Evolutionary conservation across 148 eudicot genomes (phyloP).

Genomic region (Diospyros lotus): DNA sequence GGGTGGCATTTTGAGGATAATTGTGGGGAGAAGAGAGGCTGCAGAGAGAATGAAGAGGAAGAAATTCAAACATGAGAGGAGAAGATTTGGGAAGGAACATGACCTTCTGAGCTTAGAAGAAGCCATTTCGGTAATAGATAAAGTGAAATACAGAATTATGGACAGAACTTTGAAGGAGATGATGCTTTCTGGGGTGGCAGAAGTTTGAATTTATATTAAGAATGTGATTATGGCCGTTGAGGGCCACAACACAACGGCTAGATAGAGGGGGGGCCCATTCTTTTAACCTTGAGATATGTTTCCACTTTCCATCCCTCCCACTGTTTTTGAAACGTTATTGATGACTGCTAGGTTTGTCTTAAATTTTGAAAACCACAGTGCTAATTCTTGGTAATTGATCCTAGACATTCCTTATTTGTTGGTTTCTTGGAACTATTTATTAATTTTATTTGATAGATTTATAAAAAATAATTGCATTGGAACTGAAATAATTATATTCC

Average conservation of each 20-base stretch:
- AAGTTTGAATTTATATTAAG: slow-evolving; percentile 17
- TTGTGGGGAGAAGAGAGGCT: slow-evolving; percentile 50
- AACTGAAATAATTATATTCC: too few species aligned
- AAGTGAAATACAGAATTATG: slow-evolving; percentile 6
- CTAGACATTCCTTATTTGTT: too few species aligned
- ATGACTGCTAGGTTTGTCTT: too few species aligned
- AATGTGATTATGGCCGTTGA: slow-evolving; percentile 12
- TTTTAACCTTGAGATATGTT: not conserved
- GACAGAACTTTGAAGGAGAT: not conserved
- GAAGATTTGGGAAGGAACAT: slow-evolving; percentile 48
- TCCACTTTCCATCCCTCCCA: not conserved
- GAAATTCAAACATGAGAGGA: slow-evolving; percentile 51
- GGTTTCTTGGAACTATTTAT: too few species aligned
- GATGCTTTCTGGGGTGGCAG: slow-evolving; percentile 3
- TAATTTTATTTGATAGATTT: too few species aligned
- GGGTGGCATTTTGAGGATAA: slow-evolving; percentile 57
- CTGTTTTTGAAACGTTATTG: not conserved
- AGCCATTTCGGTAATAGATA: slow-evolving; percentile 30
- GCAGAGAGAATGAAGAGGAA: slow-evolving; percentile 52
- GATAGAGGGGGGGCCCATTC: slow-evolving; percentile 17
- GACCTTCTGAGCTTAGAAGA: slow-evolving; percentile 51
- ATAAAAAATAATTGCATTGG: too few species aligned
- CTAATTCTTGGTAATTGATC: too few species aligned
- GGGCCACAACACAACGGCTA: slow-evolving; percentile 23
- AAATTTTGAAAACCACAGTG: too few species aligned